Base-by-base conservation (phyloP, 2,329 filamentous ascomycete species). In the Hypocrella siamensis region DNA sequence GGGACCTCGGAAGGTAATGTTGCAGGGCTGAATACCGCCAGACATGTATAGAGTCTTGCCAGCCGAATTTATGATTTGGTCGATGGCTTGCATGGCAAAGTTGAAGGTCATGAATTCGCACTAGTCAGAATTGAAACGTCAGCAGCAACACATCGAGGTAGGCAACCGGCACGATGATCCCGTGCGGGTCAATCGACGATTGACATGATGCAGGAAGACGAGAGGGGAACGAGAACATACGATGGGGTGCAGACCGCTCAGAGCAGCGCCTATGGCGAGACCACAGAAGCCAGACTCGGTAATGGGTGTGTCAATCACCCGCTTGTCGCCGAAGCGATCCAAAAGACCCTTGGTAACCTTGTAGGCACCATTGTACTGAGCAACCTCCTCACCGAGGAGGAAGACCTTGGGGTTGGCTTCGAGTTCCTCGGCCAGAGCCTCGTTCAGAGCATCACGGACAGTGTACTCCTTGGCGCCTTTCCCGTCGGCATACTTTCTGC, bases 91-190 rank as follows among this genome's bases (percentile, higher is more conserved):
- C 90, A 98, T 98, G 60, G 90, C 88, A 57, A 96, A 96, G 75
- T 98, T 98, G 76, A 93, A 96, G 52, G 90, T 98, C 90, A 98
- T 98, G 72, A 98, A 98, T 67, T 98, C 90, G 73, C 81, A 90
- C 83, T 90, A 28, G 8, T 17, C 15, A 43, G 32, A 7, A 39
- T 4, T 15, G 17, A 17, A 15, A 18, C 15, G 30, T 24, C 17
- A 35, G 27, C 15, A 17, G 15, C 27, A 6, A n/a, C n/a, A n/a
- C n/a, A n/a, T n/a, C n/a, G n/a, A n/a, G n/a, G n/a, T n/a, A n/a
- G n/a, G n/a, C n/a, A n/a, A n/a, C n/a, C n/a, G n/a, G n/a, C n/a
- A n/a, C n/a, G n/a, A n/a, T n/a, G n/a, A n/a, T n/a, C n/a, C n/a
- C n/a, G n/a, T n/a, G n/a, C n/a, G n/a, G n/a, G n/a, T n/a, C n/a